phyloP scores from a whole-genome alignment of 108 stramenopile species.

The Cylindrotheca fusiformis region DNA sequence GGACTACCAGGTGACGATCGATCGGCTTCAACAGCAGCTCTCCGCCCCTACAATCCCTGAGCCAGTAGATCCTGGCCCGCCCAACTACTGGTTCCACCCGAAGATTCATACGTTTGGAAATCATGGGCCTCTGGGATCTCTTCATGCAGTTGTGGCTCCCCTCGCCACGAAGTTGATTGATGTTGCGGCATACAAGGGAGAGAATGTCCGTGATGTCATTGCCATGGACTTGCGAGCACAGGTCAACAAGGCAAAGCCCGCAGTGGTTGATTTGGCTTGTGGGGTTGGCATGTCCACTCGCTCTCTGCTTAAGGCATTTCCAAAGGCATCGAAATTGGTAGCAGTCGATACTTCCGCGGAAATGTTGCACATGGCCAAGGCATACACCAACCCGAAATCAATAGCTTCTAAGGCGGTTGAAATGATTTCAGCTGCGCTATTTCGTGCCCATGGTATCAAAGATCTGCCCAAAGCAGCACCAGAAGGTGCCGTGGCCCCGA shows the following conservation, averaged over 20 bases:
- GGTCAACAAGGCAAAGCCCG: neutral
- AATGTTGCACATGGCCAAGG: constrained; percentile 75
- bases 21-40: neutral
- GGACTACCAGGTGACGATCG: neutral
- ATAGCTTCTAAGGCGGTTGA: neutral
- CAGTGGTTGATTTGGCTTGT: constrained; percentile 72
- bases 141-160: constrained; percentile 81
- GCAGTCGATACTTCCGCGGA: constrained; percentile 75
- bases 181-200: constrained; percentile 68
- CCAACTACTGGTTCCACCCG: constrained; percentile 4
- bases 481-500: neutral
- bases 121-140: constrained; percentile 30
- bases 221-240: too few relatives aligned
- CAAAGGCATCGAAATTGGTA: constrained; percentile 54
- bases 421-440: neutral
- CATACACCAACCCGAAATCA: neutral
- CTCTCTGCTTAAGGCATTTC: constrained; percentile 64
- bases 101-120: constrained; percentile 47
- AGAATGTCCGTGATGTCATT: constrained; percentile 40
- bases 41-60: too few relatives aligned
- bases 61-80: neutral
- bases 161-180: constrained; percentile 77
- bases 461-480: neutral
- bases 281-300: constrained; percentile 84
- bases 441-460: neutral